Base-by-base conservation (phyloP, 192 early-diverging fungal genomes). In the Jimgerdemannia lactiflua region DNA sequence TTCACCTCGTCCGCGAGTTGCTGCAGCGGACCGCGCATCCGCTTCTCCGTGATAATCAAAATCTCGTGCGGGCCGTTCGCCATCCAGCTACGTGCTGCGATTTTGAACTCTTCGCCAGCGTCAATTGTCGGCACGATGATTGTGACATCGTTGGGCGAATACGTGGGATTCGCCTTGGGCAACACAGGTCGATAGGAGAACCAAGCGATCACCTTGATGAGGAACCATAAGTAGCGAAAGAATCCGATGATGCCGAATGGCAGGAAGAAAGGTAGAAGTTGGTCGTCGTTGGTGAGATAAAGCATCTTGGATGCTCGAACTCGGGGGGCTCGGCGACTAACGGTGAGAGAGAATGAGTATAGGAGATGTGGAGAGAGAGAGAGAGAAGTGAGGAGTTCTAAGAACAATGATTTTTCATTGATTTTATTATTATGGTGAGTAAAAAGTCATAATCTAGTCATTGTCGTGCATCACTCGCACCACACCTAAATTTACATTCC, bases 111-210 rank as follows among this genome's bases (percentile, higher is more conserved):
- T 11, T 85, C 88, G 39, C 89, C 89, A 3, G 88, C 86, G 77
- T 90, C 89, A 72, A 90, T 90, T 39, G 89, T 90, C 3, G 88
- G 86, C 18, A 90, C 88, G 59, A 89, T 42, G 69, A 90, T 89
- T 18, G 89, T 90, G 3, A 90, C 89, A 42, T 90, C 88, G 39
- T 84, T 69, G 1, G 87, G 63, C 63, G 7, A 70, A 72, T 85
- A 89, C 8, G 81, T 78, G 20, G 89, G 88, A 4, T 81, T 67
- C 4, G 67, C 73, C 29, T 78, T 77, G 2, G 89, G 89, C 63
- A 75, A 54, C 20, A 86, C 76, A 3, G 89, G 89, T 39, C 84
- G 77, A 75, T 90, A 90, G 7, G 88, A 77, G n/a, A 68, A 42
- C 80, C 84, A 90, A 19, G 86, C 89, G 4, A 88, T 67, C 3